Conservation (phyloP, 306 rosid genomes). For the Gleditsia sinensis region DNA sequence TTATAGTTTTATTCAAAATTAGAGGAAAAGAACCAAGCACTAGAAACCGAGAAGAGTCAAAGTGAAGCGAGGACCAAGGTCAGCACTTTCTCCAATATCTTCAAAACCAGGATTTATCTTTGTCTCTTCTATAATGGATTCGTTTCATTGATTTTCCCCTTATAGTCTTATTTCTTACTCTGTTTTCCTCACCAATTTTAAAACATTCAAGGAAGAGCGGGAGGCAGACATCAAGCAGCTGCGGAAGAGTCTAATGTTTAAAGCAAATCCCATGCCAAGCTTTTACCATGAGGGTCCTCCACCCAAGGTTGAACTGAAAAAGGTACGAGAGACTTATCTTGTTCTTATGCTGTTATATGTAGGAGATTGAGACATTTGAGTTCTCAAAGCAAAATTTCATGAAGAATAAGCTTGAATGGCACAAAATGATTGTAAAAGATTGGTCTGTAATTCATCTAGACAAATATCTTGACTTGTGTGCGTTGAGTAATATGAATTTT, state of each 20-base stretch:
- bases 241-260: conserved; percentile 88
- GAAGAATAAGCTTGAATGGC: conserved; percentile 5
- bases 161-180: conserved; percentile 22
- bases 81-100: conserved; percentile 35
- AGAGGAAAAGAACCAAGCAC: conserved; percentile 88
- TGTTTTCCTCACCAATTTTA: conserved; percentile 33
- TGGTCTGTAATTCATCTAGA: conserved; percentile 24
- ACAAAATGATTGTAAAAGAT: conserved; percentile 19
- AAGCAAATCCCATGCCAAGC: conserved; percentile 97
- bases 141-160: conserved; percentile 24
- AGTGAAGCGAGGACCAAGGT: conserved; percentile 95
- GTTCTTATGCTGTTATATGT: conserved; percentile 27
- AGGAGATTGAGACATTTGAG: conserved; percentile 7
- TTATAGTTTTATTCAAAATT: conserved; percentile 76
- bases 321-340: conserved; percentile 51
- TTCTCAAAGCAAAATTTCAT: conserved; percentile 26
- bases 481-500: conserved; percentile 30
- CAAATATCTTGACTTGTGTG: conserved; percentile 8
- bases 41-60: conserved; percentile 88
- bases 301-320: conserved; percentile 87
- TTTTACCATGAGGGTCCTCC: conserved; percentile 99
- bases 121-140: neutral
- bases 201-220: conserved; percentile 76
- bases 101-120: neutral
- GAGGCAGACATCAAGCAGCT: conserved; percentile 85